Evolutionary conservation across 2,329 filamentous ascomycete genomes (phyloP), one percentile per base, ranked within the genome.

Genomic region (Venturia oleaginea): DNA sequence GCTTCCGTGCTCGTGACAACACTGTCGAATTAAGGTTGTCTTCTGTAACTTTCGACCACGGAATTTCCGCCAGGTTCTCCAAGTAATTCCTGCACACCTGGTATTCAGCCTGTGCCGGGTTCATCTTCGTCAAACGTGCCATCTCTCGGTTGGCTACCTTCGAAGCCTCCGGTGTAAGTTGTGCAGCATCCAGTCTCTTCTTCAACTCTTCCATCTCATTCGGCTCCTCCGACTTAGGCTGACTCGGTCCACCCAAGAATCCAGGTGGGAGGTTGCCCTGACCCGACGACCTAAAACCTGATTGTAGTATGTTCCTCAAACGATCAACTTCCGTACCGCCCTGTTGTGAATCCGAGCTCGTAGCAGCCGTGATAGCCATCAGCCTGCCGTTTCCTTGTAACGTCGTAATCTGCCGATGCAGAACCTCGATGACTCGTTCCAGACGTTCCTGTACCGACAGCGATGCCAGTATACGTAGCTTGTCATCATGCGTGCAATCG

Each of bases 61-160:
- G 94, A 61, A 99, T 94, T 73, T 99, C 94, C 0, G 91, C 84
- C 65, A 99, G 78, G 15, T 92, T 97, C 76, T 99, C 94, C 15
- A 99, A 82, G 77, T 97, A 99, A 61, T 92, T 96, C 68, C 93
- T 83, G 68, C 90, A 91, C 15, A 99, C 93, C 67, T 94, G 91
- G 72, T 97, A 97, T 72, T 99, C 94, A 43, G 95, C 93, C 73
- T 97, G 94, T 61, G 91, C 91, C 0, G 94, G 92, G 71, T 91
- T 92, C 91, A 97, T 97, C 79, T 96, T 96, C 71, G 90, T 90
- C 67, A 99, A 78, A 27, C 94, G 83, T 71, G 91, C 90, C 59
- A 99, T 76, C 75, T 99, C 94, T 63, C 92, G 84, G 65, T 96
- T 89, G 1, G 92, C 93, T n/a, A 95, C 86, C 77, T 94, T 97